Evolutionary conservation across 306 rosid species (phyloP).

Genomic region (Acacia melanoxylon): DNA sequence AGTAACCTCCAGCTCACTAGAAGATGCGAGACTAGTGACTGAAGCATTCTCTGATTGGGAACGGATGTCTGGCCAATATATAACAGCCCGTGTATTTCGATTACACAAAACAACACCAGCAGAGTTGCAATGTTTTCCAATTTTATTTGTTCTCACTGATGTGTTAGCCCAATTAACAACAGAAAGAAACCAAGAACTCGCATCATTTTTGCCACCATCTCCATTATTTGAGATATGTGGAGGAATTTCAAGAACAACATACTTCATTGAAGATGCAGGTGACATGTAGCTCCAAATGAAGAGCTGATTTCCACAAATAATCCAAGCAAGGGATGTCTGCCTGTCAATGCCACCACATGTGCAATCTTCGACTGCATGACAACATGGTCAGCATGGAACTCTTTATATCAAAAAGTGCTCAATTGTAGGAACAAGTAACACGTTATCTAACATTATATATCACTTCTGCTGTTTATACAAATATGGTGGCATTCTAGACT

Average conservation of each 20-base stretch:
- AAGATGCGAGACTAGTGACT: constrained; percentile 58
- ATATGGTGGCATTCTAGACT: not conserved
- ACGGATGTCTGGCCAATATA: constrained; percentile 83
- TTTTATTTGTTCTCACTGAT: constrained; percentile 41
- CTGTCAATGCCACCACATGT: constrained; percentile 80
- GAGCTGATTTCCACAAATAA: constrained; percentile 65
- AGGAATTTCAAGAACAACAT: constrained; percentile 82
- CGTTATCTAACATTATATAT: not conserved
- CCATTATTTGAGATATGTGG: constrained; percentile 25
- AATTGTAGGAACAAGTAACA: not conserved
- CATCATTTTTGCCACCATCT: constrained; percentile 44
- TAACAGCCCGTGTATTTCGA: constrained; percentile 54
- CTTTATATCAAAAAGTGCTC: not conserved
- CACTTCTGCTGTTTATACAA: not conserved
- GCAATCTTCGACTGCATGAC: constrained; percentile 55
- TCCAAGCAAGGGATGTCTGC: constrained; percentile 79
- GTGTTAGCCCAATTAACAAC: constrained; percentile 64
- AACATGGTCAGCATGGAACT: constrained; percentile 6
- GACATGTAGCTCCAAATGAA: constrained; percentile 80
- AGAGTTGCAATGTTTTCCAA: constrained; percentile 50
- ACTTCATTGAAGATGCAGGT: constrained; percentile 54
- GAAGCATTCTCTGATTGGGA: constrained; percentile 48
- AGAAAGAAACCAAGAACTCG: constrained; percentile 71
- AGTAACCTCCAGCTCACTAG: constrained; percentile 50
- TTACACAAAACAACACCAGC: constrained; percentile 70